Percentiles rank a stretch among this genome's conserved stretches.
These are phyloP conservation scores for Fistulinella cinereoalba DNA, from an alignment of 1,284 basidiomycete genomes.

Conservation along the genomic window DNA sequence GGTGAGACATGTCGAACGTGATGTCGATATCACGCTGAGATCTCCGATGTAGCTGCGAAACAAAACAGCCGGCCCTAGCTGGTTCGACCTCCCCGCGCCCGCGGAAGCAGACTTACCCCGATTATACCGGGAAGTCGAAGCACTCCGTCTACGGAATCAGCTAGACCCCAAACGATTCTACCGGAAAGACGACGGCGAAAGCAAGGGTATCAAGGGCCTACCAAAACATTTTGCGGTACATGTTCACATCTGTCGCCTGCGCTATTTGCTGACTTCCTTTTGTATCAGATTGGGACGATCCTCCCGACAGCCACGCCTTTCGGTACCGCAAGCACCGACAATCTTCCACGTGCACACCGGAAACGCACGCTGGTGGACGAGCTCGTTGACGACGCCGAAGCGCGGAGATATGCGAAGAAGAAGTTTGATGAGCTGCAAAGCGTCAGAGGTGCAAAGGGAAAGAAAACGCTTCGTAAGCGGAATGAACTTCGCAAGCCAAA, in stretches of 20 bases:
- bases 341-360: constrained; percentile 62
- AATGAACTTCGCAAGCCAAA: constrained; percentile 60
- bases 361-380: constrained; percentile 88
- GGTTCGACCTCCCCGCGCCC: constrained; percentile 92
- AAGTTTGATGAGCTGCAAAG: constrained; percentile 87
- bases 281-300: constrained; percentile 79
- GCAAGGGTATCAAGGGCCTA: constrained; percentile 80
- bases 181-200: constrained; percentile 77
- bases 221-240: constrained; percentile 88
- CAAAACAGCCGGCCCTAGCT: constrained; percentile 77
- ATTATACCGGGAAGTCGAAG: constrained; percentile 90
- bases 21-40: background rate
- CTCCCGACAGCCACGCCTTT: constrained; percentile 75
- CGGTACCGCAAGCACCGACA: constrained; percentile 68
- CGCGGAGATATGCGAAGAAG: constrained; percentile 87
- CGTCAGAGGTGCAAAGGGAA: constrained; percentile 69
- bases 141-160: constrained; percentile 86
- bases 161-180: constrained; percentile 97
- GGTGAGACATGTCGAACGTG: constrained; percentile 36
- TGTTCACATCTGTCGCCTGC: constrained; percentile 5
- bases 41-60: constrained; percentile 53
- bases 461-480: constrained; percentile 71
- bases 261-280: constrained; percentile 6
- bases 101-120: constrained; percentile 77
- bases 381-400: constrained; percentile 83